These are phyloP conservation scores for Russula ochroleuca DNA, from an alignment of 768 basidiomycete genomes.

Conservation along the genomic window DNA sequence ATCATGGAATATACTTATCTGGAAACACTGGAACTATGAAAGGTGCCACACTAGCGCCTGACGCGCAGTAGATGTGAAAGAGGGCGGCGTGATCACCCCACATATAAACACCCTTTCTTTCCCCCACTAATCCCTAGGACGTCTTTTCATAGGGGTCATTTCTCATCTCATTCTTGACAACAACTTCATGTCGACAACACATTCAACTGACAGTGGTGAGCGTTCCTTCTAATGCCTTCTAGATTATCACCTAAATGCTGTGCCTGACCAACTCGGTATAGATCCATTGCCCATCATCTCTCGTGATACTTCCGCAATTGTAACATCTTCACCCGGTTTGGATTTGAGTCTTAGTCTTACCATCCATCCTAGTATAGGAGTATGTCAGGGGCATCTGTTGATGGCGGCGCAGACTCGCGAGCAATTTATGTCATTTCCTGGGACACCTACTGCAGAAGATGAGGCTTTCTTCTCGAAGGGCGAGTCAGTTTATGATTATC, in stretches of 20 bases:
- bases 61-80: not conserved
- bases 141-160: not conserved
- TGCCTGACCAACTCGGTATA: not conserved
- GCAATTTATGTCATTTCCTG: constrained; percentile 16
- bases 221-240: not conserved
- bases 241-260: not conserved
- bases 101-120: not conserved
- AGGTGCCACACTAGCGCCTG: not conserved
- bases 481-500: not conserved
- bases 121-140: not conserved
- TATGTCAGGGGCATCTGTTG: not conserved
- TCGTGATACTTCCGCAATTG: not conserved
- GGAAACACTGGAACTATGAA: not conserved
- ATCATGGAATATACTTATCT: not conserved
- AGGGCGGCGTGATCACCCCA: not conserved
- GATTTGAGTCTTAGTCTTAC: not conserved
- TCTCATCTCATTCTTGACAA: not conserved
- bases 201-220: not conserved
- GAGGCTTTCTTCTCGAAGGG: constrained; percentile 1
- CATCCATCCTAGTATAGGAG: not conserved
- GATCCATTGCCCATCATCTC: not conserved
- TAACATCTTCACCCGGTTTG: not conserved
- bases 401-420: constrained; percentile 13
- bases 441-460: constrained; percentile 4
- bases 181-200: not conserved